phyloP scores from a whole-genome alignment of 1,284 basidiomycete genomes.

The Athelia psychrophila region DNA sequence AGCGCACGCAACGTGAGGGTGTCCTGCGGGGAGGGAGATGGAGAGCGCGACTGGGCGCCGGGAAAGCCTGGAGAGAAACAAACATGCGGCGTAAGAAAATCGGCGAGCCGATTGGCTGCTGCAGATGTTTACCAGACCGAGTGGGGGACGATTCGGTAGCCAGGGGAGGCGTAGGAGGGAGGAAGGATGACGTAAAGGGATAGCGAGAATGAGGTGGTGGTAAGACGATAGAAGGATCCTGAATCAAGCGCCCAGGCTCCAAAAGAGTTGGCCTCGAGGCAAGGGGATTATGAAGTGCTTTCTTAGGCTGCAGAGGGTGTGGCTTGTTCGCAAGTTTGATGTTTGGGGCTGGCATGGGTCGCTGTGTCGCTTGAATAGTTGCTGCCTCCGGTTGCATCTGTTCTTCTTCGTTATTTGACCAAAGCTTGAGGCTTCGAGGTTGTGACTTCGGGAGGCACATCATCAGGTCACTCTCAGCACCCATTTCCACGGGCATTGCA shows the following conservation, averaged over 20 bases:
- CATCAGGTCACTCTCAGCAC: conserved; percentile 21
- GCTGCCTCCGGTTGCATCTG: conserved; percentile 6
- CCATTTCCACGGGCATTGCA: neutral
- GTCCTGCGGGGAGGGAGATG: conserved; percentile 60
- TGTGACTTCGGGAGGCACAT: conserved; percentile 50
- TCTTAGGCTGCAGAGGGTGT: conserved; percentile 47
- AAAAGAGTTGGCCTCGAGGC: conserved; percentile 64
- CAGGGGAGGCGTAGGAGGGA: conserved; percentile 41
- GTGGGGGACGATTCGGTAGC: conserved; percentile 54
- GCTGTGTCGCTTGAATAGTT: neutral
- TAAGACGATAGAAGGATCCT: conserved; percentile 23
- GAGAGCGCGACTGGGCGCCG: conserved; percentile 59
- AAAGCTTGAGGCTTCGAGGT: conserved; percentile 49
- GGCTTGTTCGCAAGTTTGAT: conserved; percentile 21
- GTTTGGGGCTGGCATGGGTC: neutral
- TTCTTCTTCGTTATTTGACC: neutral
- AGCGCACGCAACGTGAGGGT: conserved; percentile 87
- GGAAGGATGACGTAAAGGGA: conserved; percentile 19
- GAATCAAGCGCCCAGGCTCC: too few relatives aligned
- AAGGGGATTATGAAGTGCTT: conserved; percentile 64
- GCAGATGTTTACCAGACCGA: conserved; percentile 38
- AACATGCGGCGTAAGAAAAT: conserved; percentile 14
- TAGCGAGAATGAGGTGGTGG: conserved; percentile 19
- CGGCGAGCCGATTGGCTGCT: conserved; percentile 12
- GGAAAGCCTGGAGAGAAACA: conserved; percentile 38